Percentiles rank a stretch among this genome's conserved stretches.
These are phyloP conservation scores for Tetracladium setigerum DNA, from an alignment of 495 filamentous ascomycete genomes.

Conservation along the genomic window DNA sequence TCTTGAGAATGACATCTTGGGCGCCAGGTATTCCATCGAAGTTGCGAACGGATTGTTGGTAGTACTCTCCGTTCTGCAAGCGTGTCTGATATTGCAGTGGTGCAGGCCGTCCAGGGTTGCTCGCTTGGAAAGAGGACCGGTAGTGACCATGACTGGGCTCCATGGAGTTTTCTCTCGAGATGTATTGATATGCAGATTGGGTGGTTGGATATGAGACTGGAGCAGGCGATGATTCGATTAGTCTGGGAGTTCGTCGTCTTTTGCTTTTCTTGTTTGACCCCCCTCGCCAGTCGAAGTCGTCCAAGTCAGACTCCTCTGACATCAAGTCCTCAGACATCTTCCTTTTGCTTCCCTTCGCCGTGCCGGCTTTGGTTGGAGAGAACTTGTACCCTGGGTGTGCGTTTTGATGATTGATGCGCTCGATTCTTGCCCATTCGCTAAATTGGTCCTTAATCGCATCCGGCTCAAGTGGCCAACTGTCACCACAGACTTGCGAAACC, in stretches of 20 bases:
- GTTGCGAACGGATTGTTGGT: slow-evolving; percentile 47
- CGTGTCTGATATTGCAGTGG: slow-evolving; percentile 44
- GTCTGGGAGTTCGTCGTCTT: slow-evolving; percentile 21
- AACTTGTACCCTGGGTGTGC: slow-evolving; percentile 96
- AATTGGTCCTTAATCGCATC: slow-evolving; percentile 66
- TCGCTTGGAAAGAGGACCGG: slow-evolving; percentile 51
- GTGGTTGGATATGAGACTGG: slow-evolving; percentile 25
- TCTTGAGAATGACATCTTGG: slow-evolving; percentile 45
- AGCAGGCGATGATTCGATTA: slow-evolving; percentile 14
- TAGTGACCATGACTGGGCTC: slow-evolving; percentile 28
- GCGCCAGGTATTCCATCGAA: slow-evolving; percentile 28
- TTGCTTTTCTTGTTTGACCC: slow-evolving; percentile 25
- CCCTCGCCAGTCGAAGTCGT: slow-evolving; percentile 28
- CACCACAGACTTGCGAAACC: slow-evolving; percentile 75
- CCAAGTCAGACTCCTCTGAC: slow-evolving; percentile 35
- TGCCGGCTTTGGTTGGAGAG: slow-evolving; percentile 66
- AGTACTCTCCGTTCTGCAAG: slow-evolving; percentile 48
- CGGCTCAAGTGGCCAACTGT: slow-evolving; percentile 80
- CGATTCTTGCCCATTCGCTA: slow-evolving; percentile 70
- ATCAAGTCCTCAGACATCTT: slow-evolving; percentile 28
- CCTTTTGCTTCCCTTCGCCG: slow-evolving; percentile 35
- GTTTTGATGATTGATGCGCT: slow-evolving; percentile 76
- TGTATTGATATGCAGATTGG: slow-evolving; percentile 21
- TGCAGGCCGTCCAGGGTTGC: slow-evolving; percentile 52
- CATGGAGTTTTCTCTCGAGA: slow-evolving; percentile 24